Evolutionary conservation across 257 asterid genomes (phyloP).

Genomic region (Solanum sejunctum): DNA sequence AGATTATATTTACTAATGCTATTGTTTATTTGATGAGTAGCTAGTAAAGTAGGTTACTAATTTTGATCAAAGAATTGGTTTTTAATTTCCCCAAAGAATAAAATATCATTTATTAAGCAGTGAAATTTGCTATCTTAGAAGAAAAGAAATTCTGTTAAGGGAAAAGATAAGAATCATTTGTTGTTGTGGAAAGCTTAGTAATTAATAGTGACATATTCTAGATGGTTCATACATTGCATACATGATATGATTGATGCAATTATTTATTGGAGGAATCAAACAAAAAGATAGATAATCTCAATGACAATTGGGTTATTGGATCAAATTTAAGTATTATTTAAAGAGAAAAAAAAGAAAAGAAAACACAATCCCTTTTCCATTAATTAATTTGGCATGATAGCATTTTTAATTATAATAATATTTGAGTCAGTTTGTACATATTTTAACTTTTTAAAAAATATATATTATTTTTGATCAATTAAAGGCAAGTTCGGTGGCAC

Average conservation of each 20-base stretch:
- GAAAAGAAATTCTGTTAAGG: not conserved
- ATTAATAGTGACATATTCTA: not conserved
- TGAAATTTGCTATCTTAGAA: not conserved
- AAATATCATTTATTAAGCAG: not conserved
- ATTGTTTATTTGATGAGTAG: not conserved
- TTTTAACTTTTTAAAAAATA: not conserved
- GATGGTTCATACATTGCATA: not conserved
- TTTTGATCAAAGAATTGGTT: not conserved
- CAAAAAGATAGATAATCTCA: not conserved
- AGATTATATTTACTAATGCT: not conserved
- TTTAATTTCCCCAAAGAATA: not conserved
- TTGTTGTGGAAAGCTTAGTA: not conserved
- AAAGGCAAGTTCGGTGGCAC: too few species aligned
- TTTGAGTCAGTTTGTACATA: not conserved
- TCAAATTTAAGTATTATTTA: not conserved
- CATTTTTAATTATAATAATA: not conserved
- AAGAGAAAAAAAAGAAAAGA: not conserved
- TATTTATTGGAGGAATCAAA: not conserved
- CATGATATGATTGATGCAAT: not conserved
- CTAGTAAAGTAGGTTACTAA: not conserved
- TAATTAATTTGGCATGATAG: not conserved
- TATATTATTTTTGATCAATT: not conserved
- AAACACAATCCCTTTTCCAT: not conserved
- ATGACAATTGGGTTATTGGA: not conserved
- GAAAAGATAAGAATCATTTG: not conserved